Evolutionary conservation across 305 asterid species (phyloP).

Genomic region (Fraxinus albicans): DNA sequence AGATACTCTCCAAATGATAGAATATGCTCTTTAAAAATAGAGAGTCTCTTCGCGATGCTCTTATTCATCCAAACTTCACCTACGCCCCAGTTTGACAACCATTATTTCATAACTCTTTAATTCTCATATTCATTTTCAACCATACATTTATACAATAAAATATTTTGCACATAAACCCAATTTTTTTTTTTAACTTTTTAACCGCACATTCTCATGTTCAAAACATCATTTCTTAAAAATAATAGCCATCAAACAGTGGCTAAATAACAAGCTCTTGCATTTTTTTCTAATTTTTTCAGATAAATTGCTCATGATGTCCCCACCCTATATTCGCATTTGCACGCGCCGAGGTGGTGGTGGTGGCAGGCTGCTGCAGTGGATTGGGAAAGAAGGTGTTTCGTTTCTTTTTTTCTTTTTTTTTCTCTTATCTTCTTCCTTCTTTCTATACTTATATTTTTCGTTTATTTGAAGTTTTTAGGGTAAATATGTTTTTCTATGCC

Average conservation of each 20-base stretch:
- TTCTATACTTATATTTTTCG: background rate
- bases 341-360: background rate
- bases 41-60: no score
- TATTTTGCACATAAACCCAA: background rate
- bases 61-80: background rate
- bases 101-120: background rate
- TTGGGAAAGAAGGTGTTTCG: background rate
- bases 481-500: background rate
- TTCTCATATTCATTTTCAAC: background rate
- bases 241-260: background rate
- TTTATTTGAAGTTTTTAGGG: background rate
- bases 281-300: background rate
- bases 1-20: no score
- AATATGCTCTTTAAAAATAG: no score
- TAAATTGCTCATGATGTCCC: background rate
- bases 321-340: background rate
- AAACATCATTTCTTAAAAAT: background rate
- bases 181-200: background rate
- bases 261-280: background rate
- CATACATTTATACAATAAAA: background rate
- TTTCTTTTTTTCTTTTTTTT: background rate
- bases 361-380: background rate
- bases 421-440: background rate
- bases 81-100: background rate
- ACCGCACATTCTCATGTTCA: background rate